Base-by-base conservation (phyloP, 2,329 filamentous ascomycete genomes). In the Aspergillus sp. region DNA sequence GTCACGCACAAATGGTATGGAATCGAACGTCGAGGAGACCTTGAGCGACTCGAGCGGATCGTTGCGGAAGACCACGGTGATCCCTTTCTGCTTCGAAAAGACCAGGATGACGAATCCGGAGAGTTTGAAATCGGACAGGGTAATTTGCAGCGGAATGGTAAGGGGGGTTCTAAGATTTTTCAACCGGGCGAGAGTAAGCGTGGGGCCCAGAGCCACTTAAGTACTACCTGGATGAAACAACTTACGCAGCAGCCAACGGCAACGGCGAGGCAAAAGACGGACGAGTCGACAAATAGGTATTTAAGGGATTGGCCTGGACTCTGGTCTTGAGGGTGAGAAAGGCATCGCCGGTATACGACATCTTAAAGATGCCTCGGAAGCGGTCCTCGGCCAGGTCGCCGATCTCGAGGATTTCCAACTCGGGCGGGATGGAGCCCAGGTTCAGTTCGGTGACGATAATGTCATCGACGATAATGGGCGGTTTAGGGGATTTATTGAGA, bases 391-490 rank as follows among this genome's bases (percentile, higher is more conserved):
- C 93, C 65, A 98, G 75, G 69, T 98, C 93, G 48, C 93, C 93
- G 68, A 98, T 94, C 75, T 98, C 93, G 55, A 98, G 73, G 54
- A 98, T 97, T 71, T 98, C 93, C 60, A 98, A 74, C 64, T 97
- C 88, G 7, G 93, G 93, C 41, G 93, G 91, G 43, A 94, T 88
- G 51, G 88, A 90, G 64, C 93, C 93, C 52, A 98, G 79, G 70
- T 98, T 98, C 68, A 98, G 80, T 73, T 98, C 93, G 69, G 88
- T 95, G 57, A 98, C 93, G 67, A 96, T 81, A 72, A 98, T 97
- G 70, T 98, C 93, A 78, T 96, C 93, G 73, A 97, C 93, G 66
- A 98, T 98, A 64, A 97, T 97, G 50, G 93, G 93, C 48, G 93
- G 93, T 64, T 97, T 97, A 35, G 91, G 90, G 46, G 88, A 93